phyloP scores from a whole-genome alignment of 2,329 filamentous ascomycete genomes.

The Sclerotinia sclerotiorum region DNA sequence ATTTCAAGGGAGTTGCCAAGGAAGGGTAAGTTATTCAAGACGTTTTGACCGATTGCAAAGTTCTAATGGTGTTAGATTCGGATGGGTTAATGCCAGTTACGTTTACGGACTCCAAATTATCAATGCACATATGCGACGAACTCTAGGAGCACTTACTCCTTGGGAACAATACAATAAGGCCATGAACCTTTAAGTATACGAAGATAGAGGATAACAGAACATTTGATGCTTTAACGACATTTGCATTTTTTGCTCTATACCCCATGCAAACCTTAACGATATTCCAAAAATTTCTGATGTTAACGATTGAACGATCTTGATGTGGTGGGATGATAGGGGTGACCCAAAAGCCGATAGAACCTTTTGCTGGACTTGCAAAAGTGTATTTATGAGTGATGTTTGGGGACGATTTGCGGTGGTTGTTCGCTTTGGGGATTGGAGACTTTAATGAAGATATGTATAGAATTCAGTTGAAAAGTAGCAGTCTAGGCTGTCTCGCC shows the following conservation, averaged over 20 bases:
- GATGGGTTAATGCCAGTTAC: constrained; percentile 98
- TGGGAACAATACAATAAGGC: constrained; percentile 44
- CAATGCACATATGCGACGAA: constrained; percentile 84
- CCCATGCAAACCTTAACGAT: background rate
- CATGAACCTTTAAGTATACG: constrained; percentile 19
- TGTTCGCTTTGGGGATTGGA: background rate
- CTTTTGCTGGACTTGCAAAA: background rate
- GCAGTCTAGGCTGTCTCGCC: background rate
- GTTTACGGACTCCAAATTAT: constrained; percentile 89
- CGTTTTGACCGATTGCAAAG: background rate
- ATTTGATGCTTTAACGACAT: constrained; percentile 10
- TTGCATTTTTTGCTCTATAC: constrained; percentile 19
- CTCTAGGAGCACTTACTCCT: constrained; percentile 81
- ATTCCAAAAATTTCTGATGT: background rate
- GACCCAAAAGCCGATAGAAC: background rate
- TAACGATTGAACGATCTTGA: background rate
- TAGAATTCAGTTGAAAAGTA: background rate
- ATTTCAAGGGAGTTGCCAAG: constrained; percentile 93
- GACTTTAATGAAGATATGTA: background rate
- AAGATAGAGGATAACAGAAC: background rate
- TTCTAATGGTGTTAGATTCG: constrained; percentile 64
- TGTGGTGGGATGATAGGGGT: background rate
- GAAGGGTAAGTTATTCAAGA: constrained; percentile 72
- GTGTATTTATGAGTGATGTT: background rate
- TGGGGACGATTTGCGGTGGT: background rate